phyloP scores from a whole-genome alignment of 2,329 filamentous ascomycete genomes.

The Sporothrix schenckii region DNA sequence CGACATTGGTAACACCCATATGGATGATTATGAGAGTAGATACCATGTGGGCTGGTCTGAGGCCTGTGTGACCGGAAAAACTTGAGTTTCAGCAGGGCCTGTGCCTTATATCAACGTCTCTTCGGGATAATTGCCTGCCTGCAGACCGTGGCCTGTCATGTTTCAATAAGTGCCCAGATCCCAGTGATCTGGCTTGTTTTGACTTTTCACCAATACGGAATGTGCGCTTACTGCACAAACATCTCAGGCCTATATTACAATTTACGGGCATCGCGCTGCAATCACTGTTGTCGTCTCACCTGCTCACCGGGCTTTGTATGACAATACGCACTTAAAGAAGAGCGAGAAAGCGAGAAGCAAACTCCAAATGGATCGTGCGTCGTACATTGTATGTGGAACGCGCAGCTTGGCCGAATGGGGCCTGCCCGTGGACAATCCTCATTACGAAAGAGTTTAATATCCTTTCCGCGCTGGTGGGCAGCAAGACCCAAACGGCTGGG shows the following conservation, averaged over 20 bases:
- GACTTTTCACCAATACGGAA: background rate
- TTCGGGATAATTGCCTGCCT: constrained; percentile 13
- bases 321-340: background rate
- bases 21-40: background rate
- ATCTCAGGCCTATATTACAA: background rate
- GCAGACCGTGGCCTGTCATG: constrained; percentile 9
- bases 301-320: constrained; percentile 8
- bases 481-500: background rate
- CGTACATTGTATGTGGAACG: background rate
- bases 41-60: too few species aligned
- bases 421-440: constrained; percentile 21
- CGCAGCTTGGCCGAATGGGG: background rate
- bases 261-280: constrained; percentile 3
- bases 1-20: background rate
- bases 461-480: constrained; percentile 8
- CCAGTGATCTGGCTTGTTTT: background rate
- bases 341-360: background rate
- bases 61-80: background rate
- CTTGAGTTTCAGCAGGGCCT: constrained; percentile 4
- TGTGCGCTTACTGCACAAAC: background rate
- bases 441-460: constrained; percentile 24
- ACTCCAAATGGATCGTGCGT: background rate
- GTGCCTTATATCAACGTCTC: constrained; percentile 11
- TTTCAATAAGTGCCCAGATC: constrained; percentile 4
- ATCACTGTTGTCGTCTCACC: background rate